Evolutionary conservation across 176 grass and related monocot genomes (phyloP).

Genomic region (Bonia amplexicaulis): DNA sequence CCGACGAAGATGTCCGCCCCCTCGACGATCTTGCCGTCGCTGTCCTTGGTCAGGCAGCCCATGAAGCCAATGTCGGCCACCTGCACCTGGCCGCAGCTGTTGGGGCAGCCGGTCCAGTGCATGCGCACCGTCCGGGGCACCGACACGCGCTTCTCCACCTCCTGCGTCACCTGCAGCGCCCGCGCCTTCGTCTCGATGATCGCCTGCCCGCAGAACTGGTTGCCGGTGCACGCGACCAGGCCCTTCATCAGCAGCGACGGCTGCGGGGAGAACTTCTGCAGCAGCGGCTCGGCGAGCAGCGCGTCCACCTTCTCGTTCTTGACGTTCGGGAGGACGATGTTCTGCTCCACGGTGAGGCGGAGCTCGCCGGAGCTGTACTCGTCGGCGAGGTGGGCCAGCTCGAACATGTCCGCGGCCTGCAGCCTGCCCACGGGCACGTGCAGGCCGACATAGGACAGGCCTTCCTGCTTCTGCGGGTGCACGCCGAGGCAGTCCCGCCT

Average conservation of each 20-base stretch:
- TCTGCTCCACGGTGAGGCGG: conserved; percentile 90
- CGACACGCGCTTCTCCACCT: conserved; percentile 67
- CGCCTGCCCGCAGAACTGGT: conserved; percentile 93
- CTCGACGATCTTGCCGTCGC: conserved; percentile 60
- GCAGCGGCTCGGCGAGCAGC: conserved; percentile 64
- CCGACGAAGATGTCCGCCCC: conserved; percentile 69
- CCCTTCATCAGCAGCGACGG: conserved; percentile 68
- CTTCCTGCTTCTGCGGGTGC: conserved; percentile 77
- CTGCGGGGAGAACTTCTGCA: conserved; percentile 52
- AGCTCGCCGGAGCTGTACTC: conserved; percentile 79
- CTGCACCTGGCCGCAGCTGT: conserved; percentile 95
- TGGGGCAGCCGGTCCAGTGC: conserved; percentile 84
- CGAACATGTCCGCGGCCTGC: conserved; percentile 79
- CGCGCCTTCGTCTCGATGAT: conserved; percentile 92
- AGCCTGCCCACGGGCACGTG: conserved; percentile 70
- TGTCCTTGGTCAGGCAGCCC: conserved; percentile 74
- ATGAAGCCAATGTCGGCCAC: conserved; percentile 96
- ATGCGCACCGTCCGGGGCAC: conserved; percentile 57
- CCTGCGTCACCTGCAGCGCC: conserved; percentile 69
- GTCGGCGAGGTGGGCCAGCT: conserved; percentile 74
- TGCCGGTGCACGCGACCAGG: conserved; percentile 82
- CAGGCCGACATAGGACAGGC: conserved; percentile 65
- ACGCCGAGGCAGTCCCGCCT: conserved; percentile 71
- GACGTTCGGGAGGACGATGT: conserved; percentile 87
- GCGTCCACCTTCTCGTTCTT: conserved; percentile 34